Base-by-base conservation (phyloP, 2,329 filamentous ascomycete genomes). In the Blastomyces gilchristii region DNA sequence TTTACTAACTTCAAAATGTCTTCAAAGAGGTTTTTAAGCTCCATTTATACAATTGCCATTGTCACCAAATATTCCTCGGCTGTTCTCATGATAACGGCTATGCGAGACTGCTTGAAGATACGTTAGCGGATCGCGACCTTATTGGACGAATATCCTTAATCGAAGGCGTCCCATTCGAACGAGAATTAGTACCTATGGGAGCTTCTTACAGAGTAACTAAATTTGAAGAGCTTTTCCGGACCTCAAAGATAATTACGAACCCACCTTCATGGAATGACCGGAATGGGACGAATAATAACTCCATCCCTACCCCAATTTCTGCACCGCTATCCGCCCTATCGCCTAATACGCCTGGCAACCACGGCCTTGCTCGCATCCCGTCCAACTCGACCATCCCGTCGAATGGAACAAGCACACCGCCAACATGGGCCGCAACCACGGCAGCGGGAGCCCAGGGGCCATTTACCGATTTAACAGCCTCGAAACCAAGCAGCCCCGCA, bases 21-120 rank as follows among this genome's bases (percentile, higher is more conserved):
- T 28, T n/a, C 61, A 45, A 66, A 84, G 83, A 83, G 66, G 75
- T 75, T 34, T 81, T 86, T 72, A 81, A 82, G 67, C 71, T 83
- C 58, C 79, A 81, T 71, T 73, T 84, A 60, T 77, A 81, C 71
- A 81, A 85, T 67, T 81, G 79, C 65, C 83, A 85, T 67, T 87
- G 84, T 69, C 83, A 82, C 61, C 83, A 85, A 63, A 80, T 87
- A 61, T 75, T 86, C 58, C 76, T 87, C 45, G 85, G 83, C 9
- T 85, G 83, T 71, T 82, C 81, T 16, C 80, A 83, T 64, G 81
- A 83, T 71, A 80, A 79, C 62, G 78, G 80, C 28, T 86, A 84
- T 70, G 79, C 79, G 31, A 75, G 77, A 12, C 73, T 81, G 45
- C 73, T 87, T 12, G 79, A 83, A 68, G 77, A 82, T 43, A 78